Conservation (phyloP, 441 rosid genomes). For the Jatropha podagrica region DNA sequence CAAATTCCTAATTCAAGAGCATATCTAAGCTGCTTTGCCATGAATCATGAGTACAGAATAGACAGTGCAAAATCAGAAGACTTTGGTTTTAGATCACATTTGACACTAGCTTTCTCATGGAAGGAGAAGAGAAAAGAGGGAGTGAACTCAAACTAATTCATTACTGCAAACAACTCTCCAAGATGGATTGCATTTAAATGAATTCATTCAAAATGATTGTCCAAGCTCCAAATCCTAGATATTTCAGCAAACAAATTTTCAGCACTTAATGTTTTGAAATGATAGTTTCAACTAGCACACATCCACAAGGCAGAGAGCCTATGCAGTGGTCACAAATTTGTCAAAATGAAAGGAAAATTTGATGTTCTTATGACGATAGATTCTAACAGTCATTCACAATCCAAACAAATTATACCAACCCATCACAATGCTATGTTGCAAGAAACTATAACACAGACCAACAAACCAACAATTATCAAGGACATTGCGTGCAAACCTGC, state of each 20-base stretch:
- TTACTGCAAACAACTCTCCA: background rate
- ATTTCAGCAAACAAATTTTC: background rate
- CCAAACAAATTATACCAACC: background rate
- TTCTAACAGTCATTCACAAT: background rate
- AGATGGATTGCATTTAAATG: background rate
- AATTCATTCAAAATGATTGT: background rate
- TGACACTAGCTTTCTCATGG: background rate
- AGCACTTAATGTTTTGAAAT: background rate
- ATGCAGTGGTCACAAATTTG: background rate
- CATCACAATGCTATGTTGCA: background rate
- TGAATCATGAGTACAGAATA: background rate
- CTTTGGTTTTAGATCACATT: background rate
- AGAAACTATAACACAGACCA: background rate
- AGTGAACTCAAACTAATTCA: background rate
- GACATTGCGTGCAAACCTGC: conserved; percentile 51
- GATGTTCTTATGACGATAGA: background rate
- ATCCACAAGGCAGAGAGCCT: background rate
- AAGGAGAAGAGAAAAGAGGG: background rate
- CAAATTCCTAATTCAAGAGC: background rate
- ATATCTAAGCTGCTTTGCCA: no score
- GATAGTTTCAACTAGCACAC: background rate
- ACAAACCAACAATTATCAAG: conserved; percentile 2
- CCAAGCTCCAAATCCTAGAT: background rate
- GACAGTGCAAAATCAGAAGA: background rate
- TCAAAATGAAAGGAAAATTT: background rate